A percentile compares a stretch with the other conserved stretches of the same genome.
Conservation (phyloP, 2,329 filamentous ascomycete species). For the Alternaria sp. region DNA sequence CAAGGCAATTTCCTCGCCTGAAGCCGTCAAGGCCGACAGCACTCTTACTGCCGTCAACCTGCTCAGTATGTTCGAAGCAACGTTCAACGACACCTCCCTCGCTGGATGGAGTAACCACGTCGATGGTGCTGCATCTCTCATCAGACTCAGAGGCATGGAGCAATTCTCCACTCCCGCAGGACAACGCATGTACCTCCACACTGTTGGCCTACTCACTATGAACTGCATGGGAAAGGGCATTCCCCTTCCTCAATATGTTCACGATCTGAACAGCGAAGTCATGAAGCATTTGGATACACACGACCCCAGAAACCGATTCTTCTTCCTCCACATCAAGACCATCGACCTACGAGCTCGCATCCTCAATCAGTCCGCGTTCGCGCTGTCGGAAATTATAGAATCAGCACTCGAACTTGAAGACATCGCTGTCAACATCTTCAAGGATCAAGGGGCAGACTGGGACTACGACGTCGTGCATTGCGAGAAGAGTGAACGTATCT, state of each 20-base stretch:
- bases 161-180: slow-evolving; percentile 40
- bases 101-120: slow-evolving; percentile 46
- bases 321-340: slow-evolving; percentile 35
- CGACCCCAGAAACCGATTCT: slow-evolving; percentile 38
- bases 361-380: slow-evolving; percentile 16
- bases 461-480: slow-evolving; percentile 27
- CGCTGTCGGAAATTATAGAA: slow-evolving; percentile 31
- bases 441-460: slow-evolving; percentile 27
- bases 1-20: slow-evolving; percentile 33
- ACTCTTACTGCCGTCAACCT: slow-evolving; percentile 39
- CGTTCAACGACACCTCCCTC: slow-evolving; percentile 37
- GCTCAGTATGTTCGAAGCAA: slow-evolving; percentile 42
- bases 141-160: slow-evolving; percentile 38
- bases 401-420: slow-evolving; percentile 34
- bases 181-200: slow-evolving; percentile 42
- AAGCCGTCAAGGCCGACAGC: slow-evolving; percentile 38
- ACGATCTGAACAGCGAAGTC: slow-evolving; percentile 33
- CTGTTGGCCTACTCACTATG: slow-evolving; percentile 33
- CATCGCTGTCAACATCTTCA: slow-evolving; percentile 28
- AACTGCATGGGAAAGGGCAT: slow-evolving; percentile 37
- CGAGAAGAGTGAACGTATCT: slow-evolving; percentile 18
- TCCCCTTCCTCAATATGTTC: slow-evolving; percentile 32
- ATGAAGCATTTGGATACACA: slow-evolving; percentile 22
- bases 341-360: slow-evolving; percentile 39
- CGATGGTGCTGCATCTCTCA: slow-evolving; percentile 41